Percentiles rank a stretch among this genome's conserved stretches.
Conservation (phyloP, 129 eudicot genomes). For the Kitagawia praeruptora region DNA sequence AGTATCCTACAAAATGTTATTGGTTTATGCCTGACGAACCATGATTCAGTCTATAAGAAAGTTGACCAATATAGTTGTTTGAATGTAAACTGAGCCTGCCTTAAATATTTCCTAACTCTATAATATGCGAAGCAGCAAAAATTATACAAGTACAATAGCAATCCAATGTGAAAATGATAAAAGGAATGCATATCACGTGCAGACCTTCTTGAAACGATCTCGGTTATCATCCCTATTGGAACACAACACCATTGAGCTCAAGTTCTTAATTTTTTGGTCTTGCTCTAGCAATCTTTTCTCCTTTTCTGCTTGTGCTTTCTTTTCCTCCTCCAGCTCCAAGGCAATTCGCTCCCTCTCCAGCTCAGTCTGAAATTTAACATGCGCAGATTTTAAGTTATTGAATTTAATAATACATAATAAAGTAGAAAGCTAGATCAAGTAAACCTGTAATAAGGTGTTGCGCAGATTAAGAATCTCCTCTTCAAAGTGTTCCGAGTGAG, state of each 20-base stretch:
- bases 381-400: not conserved
- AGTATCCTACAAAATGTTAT: not conserved
- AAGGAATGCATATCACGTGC: constrained; percentile 8
- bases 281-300: constrained; percentile 76
- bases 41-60: not conserved
- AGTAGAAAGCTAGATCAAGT: constrained; percentile 12
- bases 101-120: not conserved
- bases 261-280: constrained; percentile 73
- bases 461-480: constrained; percentile 86
- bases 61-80: not conserved
- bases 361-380: constrained; percentile 49
- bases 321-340: constrained; percentile 96
- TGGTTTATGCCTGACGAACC: not conserved
- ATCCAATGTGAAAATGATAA: constrained; percentile 4
- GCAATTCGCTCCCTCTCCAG: constrained; percentile 94
- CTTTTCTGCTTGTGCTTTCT: constrained; percentile 87
- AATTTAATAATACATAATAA: not conserved
- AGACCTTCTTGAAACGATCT: constrained; percentile 62
- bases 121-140: not conserved
- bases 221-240: constrained; percentile 61
- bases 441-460: constrained; percentile 89
- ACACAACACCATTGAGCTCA: constrained; percentile 84
- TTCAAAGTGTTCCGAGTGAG: constrained; percentile 84
- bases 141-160: not conserved
- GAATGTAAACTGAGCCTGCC: not conserved